phyloP scores from a whole-genome alignment of 106 monocot species.

The Phalaenopsis equestris region DNA sequence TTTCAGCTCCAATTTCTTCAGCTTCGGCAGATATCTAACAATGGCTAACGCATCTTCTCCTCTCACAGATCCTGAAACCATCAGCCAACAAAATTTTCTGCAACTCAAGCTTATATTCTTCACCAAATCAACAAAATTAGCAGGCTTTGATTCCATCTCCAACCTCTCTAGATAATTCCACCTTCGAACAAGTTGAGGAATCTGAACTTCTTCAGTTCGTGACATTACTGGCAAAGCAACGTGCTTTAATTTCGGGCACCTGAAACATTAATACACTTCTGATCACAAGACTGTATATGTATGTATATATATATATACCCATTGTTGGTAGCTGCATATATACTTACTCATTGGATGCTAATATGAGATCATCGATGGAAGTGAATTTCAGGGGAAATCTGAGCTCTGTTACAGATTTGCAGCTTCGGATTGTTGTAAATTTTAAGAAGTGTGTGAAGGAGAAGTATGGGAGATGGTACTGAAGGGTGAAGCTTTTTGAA shows the following conservation, averaged over 20 bases:
- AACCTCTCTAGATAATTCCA: constrained; percentile 7
- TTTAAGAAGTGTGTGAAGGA: constrained; percentile 17
- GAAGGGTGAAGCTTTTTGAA: not conserved
- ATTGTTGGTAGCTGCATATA: not conserved
- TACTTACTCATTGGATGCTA: constrained; percentile 9
- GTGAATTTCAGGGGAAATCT: constrained; percentile 14
- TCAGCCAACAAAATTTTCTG: not conserved
- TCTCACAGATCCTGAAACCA: not conserved
- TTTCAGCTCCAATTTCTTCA: constrained; percentile 13
- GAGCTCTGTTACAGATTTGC: constrained; percentile 2
- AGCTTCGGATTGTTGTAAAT: not conserved
- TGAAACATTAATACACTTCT: not conserved
- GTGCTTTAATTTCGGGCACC: constrained; percentile 1
- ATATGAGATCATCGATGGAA: not conserved
- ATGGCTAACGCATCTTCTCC: constrained; percentile 12
- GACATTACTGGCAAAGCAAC: constrained; percentile 1
- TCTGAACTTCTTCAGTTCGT: not conserved
- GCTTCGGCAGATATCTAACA: constrained; percentile 7
- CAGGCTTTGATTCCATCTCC: constrained; percentile 4
- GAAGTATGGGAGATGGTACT: constrained; percentile 1
- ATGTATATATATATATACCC: not conserved
- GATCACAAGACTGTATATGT: not conserved
- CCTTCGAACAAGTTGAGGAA: constrained; percentile 1
- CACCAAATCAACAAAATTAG: not conserved
- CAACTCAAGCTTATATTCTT: constrained; percentile 3